Conservation (phyloP, 352 stramenopile species). For the Phytopythium sindhum region DNA sequence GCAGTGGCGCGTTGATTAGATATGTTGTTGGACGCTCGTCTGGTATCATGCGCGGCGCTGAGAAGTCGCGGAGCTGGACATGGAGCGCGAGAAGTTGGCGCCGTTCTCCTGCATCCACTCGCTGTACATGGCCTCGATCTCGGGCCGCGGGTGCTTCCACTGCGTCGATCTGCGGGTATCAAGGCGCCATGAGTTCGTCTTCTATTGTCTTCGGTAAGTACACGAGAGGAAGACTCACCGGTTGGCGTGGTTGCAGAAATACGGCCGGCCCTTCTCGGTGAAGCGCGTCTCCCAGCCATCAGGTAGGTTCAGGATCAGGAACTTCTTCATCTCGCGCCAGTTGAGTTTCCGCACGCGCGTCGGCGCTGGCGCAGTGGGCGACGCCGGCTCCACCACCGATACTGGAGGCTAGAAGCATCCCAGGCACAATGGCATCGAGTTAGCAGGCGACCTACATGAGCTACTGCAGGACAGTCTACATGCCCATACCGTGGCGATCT, state of each 20-base stretch:
- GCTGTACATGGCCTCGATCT: slow-evolving; percentile 73
- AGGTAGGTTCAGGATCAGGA: slow-evolving; percentile 62
- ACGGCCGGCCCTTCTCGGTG: slow-evolving; percentile 76
- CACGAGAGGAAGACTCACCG: slow-evolving; percentile 25
- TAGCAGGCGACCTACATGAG: neutral
- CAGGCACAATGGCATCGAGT: neutral
- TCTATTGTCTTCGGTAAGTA: neutral
- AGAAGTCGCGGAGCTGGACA: slow-evolving; percentile 9
- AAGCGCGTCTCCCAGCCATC: slow-evolving; percentile 81
- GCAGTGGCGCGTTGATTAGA: neutral
- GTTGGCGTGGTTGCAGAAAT: slow-evolving; percentile 80
- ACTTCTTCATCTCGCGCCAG: slow-evolving; percentile 78
- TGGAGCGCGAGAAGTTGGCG: slow-evolving; percentile 35
- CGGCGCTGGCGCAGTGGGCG: slow-evolving; percentile 25
- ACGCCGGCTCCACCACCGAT: slow-evolving; percentile 10
- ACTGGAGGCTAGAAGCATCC: slow-evolving; percentile 15
- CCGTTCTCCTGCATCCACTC: slow-evolving; percentile 75
- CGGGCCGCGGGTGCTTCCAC: slow-evolving; percentile 76
- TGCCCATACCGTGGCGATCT: slow-evolving; percentile 5
- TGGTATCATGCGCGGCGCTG: slow-evolving; percentile 1
- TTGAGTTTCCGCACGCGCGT: slow-evolving; percentile 43
- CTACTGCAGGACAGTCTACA: neutral
- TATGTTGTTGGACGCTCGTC: neutral
- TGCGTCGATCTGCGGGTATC: slow-evolving; percentile 58
- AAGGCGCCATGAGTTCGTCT: neutral